phyloP scores from a whole-genome alignment of 148 eudicot genomes.

The Polygonum aviculare region DNA sequence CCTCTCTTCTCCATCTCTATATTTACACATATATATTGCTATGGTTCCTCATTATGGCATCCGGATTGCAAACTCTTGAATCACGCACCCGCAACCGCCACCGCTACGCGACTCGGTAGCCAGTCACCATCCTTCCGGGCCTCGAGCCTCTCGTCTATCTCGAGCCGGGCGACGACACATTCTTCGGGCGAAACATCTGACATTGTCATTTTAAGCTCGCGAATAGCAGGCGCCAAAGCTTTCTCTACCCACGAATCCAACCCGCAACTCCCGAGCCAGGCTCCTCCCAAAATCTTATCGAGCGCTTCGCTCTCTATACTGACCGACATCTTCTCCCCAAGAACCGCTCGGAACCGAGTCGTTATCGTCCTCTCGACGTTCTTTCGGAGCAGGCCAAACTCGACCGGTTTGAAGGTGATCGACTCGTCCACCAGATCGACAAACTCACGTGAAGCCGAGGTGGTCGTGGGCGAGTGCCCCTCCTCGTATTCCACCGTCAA shows the following conservation, averaged over 20 bases:
- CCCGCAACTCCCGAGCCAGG: conserved; percentile 59
- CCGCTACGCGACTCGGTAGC: conserved; percentile 47
- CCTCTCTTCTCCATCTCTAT: background rate
- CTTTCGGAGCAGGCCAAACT: conserved; percentile 26
- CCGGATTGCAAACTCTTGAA: background rate
- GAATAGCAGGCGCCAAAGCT: conserved; percentile 47
- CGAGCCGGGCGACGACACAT: conserved; percentile 32
- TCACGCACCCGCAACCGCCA: conserved; percentile 3
- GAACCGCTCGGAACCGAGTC: conserved; percentile 27
- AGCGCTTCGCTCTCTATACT: conserved; percentile 58
- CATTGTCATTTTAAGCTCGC: conserved; percentile 30
- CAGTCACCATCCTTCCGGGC: conserved; percentile 40
- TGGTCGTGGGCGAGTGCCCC: conserved; percentile 37
- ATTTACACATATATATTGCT: conserved; percentile 4
- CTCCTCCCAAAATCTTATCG: conserved; percentile 64
- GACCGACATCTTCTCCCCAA: conserved; percentile 36
- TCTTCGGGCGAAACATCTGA: conserved; percentile 14
- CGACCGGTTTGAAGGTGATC: conserved; percentile 64
- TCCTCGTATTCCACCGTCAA: conserved; percentile 72
- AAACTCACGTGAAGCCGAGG: conserved; percentile 40
- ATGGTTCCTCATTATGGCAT: background rate
- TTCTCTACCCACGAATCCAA: conserved; percentile 61
- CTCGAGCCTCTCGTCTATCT: conserved; percentile 32
- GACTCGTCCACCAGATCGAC: conserved; percentile 42
- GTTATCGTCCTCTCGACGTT: conserved; percentile 43